Evolutionary conservation across 1,139 yeast genomes (phyloP), one percentile per base, ranked within the genome.

Genomic region (Candida gigantensis): DNA sequence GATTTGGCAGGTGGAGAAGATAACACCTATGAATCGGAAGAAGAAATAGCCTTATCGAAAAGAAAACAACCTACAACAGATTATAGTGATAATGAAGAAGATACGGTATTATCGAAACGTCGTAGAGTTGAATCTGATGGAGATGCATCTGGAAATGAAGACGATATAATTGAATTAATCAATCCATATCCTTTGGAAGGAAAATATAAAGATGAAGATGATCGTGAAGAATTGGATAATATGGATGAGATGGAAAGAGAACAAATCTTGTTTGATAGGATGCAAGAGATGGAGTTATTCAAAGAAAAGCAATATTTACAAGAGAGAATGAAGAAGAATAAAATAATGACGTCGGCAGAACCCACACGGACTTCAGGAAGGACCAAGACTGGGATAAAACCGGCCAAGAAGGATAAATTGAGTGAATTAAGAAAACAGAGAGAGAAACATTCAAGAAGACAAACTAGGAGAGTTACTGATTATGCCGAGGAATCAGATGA

Each of bases 241-340:
- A 74, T 92, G 81, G 95, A 92, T 42, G 98, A 94, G 69, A 79
- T 92, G 58, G 85, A 85, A 52, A 81, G 97, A 53, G 98, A 92
- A 67, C 82, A 86, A 50, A 78, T 88, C 41, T 74, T 92, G 43
- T 94, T 87, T 52, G 97, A 92, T 43, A 86, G 99, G 61, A 77
- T 87, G 5, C 96, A 89, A 60, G 95, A 87, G 49, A 79, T 88
- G 81, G 95, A 90, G 57, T 78, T 84, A 46, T 89, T 72, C 60
- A 81, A 84, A 40, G 97, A 92, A 62, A 79, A 87, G 58, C 77
- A 77, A 55, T 81, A 84, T 53, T 79, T 94, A 52, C 87, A 85
- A 25, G 83, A 87, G 54, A 82, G 97, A 62, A 83, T 88, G 50
- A 74, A n/a, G n/a, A 68, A 51, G 76, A 79, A 47, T 76, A 81